Base-by-base conservation (phyloP, 345 rosid species). In the Hirschfeldia incana region DNA sequence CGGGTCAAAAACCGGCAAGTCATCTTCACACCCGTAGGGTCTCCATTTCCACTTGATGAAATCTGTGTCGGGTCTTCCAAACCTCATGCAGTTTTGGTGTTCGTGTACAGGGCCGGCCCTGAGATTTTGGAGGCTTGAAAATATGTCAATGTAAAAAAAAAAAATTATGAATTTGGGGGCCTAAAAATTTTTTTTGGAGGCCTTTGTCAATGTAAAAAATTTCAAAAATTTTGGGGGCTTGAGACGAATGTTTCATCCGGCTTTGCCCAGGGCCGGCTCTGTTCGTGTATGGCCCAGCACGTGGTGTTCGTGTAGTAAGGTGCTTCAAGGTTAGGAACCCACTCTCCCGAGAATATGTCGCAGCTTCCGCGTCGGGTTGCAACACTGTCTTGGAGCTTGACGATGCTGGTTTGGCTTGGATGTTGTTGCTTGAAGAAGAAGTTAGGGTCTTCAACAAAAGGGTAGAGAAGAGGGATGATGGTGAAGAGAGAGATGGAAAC, bases 281-380 rank as follows among this genome's bases (percentile, higher is more conserved):
- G 92, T 79, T 92, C 95, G n/a, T 94, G 97, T 60, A 94, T 94
- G 0, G 97, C 97, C 95, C 97, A 91, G 39, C 98, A 94, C 13
- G 95, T 91, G 73, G 80, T 79, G 85, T 94, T 92, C 1, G 89
- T 91, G 88, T 94, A 94, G 73, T 94, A 94, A 0, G 98, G 98
- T 1, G 90, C 95, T 3, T 85, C 85, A 0, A 76, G 87, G 71
- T 94, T 87, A 15, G 86, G 88, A 3, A 91, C 89, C 98, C 98
- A 94, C 59, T 94, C 90, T 27, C 98, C 98, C 0, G 86, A 78
- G 83, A 91, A 92, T 72, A 94, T 71, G 73, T 92, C 97, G 17
- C 97, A 94, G 32, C 67, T 33, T 6, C 12, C 28, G 0, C 51
- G 63, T 46, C 39, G 10, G 21, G 64, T 6, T 26, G 61, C 53